phyloP scores from a whole-genome alignment of 2,329 filamentous ascomycete species.

The Chrysosporium keratinophilum region DNA sequence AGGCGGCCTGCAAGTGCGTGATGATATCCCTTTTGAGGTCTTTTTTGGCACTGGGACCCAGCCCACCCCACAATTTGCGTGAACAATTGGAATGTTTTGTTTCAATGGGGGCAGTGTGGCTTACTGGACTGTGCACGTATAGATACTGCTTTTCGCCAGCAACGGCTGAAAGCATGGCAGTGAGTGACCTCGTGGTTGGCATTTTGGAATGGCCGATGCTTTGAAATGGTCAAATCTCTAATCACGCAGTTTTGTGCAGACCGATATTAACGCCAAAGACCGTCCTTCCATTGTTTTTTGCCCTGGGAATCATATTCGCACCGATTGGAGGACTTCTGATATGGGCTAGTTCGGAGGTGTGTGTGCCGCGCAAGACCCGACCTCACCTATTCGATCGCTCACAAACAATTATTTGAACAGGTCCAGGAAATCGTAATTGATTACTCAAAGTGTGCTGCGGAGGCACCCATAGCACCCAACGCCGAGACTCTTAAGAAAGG shows the following conservation, averaged over 20 bases:
- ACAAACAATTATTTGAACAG: constrained; percentile 35
- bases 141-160: constrained; percentile 96
- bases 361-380: constrained; percentile 16
- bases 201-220: neutral
- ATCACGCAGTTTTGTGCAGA: constrained; percentile 38
- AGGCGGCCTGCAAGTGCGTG: constrained; percentile 74
- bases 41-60: constrained; percentile 3
- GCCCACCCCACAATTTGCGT: constrained; percentile 8
- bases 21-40: constrained; percentile 7
- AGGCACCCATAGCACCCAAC: constrained; percentile 41
- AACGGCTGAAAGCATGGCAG: constrained; percentile 98
- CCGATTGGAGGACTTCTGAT: constrained; percentile 80
- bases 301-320: constrained; percentile 81
- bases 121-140: constrained; percentile 10
- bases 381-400: neutral
- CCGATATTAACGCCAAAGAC: constrained; percentile 94
- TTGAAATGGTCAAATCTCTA: neutral
- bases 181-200: constrained; percentile 41
- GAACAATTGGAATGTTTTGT: neutral
- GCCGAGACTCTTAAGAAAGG: constrained; percentile 41
- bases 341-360: constrained; percentile 71
- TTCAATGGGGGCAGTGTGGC: neutral
- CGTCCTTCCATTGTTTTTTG: constrained; percentile 81
- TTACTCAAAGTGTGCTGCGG: constrained; percentile 64
- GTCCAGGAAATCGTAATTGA: constrained; percentile 86